phyloP scores from a whole-genome alignment of 106 monocot genomes.

The Dioscorea dumetorum region DNA sequence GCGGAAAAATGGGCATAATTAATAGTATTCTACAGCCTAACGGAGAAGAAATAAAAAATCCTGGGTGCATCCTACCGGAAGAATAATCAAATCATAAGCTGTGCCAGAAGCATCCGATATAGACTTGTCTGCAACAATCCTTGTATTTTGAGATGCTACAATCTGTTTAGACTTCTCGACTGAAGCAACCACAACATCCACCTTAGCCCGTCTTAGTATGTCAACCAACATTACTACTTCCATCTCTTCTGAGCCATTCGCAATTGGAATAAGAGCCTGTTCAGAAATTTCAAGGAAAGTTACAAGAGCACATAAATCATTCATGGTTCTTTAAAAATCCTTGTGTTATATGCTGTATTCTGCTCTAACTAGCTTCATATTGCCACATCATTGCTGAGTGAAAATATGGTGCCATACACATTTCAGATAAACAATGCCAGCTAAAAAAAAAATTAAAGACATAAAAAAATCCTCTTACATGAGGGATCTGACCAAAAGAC shows the following conservation, averaged over 20 bases:
- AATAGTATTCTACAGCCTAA: not conserved
- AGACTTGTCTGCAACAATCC: conserved; percentile 63
- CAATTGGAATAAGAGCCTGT: conserved; percentile 87
- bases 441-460: too few species aligned
- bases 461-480: conserved; percentile 27
- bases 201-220: conserved; percentile 81
- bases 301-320: not conserved
- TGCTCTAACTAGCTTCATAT: not conserved
- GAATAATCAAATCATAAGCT: conserved; percentile 76
- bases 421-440: too few species aligned
- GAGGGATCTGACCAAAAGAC: conserved; percentile 61
- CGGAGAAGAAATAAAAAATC: not conserved
- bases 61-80: conserved; percentile 50
- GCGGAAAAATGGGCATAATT: too few species aligned
- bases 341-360: too few species aligned
- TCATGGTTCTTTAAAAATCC: too few species aligned
- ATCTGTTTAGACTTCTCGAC: conserved; percentile 67
- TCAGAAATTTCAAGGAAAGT: not conserved
- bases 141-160: conserved; percentile 66
- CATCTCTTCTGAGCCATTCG: conserved; percentile 88
- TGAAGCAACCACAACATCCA: conserved; percentile 77
- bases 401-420: not conserved
- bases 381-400: not conserved
- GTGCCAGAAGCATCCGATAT: conserved; percentile 51
- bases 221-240: conserved; percentile 72